Conservation (phyloP, 148 eudicot species). For the Persicaria maculosa region DNA sequence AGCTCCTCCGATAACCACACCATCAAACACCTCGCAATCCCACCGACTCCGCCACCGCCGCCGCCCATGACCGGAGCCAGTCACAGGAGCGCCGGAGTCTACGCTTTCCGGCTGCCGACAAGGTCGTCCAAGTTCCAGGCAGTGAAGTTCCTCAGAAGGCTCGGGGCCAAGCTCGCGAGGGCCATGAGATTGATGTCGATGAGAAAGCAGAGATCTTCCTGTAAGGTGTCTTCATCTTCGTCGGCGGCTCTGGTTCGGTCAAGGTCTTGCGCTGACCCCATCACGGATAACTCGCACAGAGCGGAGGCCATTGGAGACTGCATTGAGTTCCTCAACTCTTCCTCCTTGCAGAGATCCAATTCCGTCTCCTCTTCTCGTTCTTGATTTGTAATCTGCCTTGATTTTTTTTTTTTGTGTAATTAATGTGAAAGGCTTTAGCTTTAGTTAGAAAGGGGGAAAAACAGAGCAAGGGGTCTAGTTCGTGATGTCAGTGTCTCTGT, state of each 20-base stretch:
- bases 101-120: background rate
- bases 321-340: constrained; percentile 51
- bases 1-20: background rate
- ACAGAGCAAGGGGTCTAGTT: background rate
- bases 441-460: background rate
- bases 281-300: constrained; percentile 32
- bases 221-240: constrained; percentile 26
- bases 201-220: constrained; percentile 22
- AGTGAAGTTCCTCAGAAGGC: constrained; percentile 24
- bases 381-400: background rate
- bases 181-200: constrained; percentile 19
- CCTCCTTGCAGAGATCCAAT: constrained; percentile 23
- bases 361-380: constrained; percentile 20
- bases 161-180: constrained; percentile 25
- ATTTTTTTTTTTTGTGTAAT: background rate
- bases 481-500: background rate
- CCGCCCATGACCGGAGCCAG: background rate
- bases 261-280: constrained; percentile 29
- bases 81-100: background rate
- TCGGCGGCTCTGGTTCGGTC: constrained; percentile 35
- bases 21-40: background rate
- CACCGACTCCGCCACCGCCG: background rate
- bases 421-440: background rate
- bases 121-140: background rate
- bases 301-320: constrained; percentile 57